Evolutionary conservation across 139 green algal species (phyloP).

Genomic region (Astrephomene gubernaculifera): DNA sequence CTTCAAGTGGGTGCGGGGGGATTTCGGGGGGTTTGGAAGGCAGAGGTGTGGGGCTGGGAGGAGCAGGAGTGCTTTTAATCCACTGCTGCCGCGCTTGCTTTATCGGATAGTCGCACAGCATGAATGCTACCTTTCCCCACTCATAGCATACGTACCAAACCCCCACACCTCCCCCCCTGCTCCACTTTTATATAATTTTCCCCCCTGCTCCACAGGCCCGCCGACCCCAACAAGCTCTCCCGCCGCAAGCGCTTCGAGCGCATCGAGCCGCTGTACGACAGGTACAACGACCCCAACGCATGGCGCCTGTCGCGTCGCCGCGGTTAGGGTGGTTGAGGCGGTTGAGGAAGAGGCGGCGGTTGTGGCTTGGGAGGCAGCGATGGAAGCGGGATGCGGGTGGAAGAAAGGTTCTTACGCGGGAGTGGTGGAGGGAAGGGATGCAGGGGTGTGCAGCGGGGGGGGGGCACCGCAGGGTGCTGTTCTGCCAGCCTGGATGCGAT

Average conservation of each 20-base stretch:
- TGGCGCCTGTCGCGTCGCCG: constrained; percentile 83
- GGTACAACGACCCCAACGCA: constrained; percentile 90
- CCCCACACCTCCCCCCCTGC: not conserved
- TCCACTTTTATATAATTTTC: not conserved
- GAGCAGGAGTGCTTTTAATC: not conserved
- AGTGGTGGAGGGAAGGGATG: no score
- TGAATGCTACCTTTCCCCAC: no score
- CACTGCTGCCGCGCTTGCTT: no score
- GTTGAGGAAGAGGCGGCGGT: no score
- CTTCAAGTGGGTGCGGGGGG: constrained; percentile 77
- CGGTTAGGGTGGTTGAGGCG: constrained; percentile 61
- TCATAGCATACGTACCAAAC: no score
- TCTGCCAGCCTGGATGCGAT: no score
- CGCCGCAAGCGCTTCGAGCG: constrained; percentile 94
- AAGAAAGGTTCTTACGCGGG: no score
- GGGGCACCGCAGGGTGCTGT: no score
- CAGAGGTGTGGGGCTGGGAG: not conserved
- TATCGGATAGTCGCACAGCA: no score
- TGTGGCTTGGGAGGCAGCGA: no score
- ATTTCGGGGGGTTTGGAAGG: not conserved
- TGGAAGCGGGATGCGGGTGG: no score
- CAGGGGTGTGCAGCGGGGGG: no score
- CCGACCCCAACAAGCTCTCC: constrained; percentile 92
- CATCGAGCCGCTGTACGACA: constrained; percentile 97
- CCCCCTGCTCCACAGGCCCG: constrained; percentile 39